These are phyloP conservation scores for Phytophthora sp. DNA, from an alignment of 352 stramenopile genomes.

Conservation along the genomic window DNA sequence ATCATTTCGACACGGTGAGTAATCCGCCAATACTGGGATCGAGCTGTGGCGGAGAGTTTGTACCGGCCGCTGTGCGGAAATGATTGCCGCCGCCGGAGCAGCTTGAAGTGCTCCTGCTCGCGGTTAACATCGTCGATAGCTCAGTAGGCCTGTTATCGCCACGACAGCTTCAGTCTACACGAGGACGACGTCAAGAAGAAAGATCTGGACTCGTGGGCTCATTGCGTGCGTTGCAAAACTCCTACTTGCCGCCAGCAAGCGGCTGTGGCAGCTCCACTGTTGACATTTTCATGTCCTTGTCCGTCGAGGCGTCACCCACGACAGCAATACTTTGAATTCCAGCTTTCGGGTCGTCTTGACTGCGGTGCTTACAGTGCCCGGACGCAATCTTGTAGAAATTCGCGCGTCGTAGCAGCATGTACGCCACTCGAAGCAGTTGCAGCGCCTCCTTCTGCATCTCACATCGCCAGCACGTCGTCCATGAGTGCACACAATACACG, in stretches of 20 bases:
- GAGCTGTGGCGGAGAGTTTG: neutral
- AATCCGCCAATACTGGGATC: neutral
- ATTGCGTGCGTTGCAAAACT: no score
- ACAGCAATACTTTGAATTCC: slow-evolving; percentile 16
- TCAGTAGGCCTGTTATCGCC: no score
- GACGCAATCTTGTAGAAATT: slow-evolving; percentile 51
- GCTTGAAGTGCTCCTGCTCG: neutral
- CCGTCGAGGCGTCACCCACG: neutral
- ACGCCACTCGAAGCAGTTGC: slow-evolving; percentile 52
- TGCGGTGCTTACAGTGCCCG: slow-evolving; percentile 42
- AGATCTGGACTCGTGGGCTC: no score
- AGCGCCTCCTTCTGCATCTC: slow-evolving; percentile 56
- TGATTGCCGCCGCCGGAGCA: neutral
- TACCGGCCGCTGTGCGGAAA: neutral
- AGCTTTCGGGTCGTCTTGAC: neutral
- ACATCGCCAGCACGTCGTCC: no score
- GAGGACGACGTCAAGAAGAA: no score
- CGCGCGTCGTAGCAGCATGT: slow-evolving; percentile 54
- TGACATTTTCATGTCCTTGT: slow-evolving; percentile 2
- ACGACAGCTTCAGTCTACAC: no score
- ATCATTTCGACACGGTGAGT: slow-evolving; percentile 2
- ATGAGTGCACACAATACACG: neutral
- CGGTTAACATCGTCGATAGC: no score
- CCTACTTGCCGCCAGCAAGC: neutral
- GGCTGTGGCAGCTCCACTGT: slow-evolving; percentile 13